Evolutionary conservation across 192 early-diverging fungal species (phyloP).

Genomic region (Entomortierella chlamydospora): DNA sequence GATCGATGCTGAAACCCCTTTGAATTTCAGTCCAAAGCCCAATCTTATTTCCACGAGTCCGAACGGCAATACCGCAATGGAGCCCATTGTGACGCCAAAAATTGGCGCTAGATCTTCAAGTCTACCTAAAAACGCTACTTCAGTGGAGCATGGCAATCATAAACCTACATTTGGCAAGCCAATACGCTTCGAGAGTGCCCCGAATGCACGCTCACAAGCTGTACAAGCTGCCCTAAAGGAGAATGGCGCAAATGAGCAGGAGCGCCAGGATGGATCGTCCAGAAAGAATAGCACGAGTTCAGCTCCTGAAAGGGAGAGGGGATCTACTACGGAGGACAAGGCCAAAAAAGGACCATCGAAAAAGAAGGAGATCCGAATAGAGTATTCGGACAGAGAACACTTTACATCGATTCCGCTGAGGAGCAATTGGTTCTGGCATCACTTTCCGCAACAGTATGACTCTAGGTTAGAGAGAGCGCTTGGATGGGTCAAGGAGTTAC

Average conservation of each 20-base stretch:
- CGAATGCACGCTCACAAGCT: background rate
- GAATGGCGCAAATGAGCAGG: background rate
- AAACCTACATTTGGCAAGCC: background rate
- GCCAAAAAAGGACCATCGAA: slow-evolving; percentile 12
- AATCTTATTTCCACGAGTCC: background rate
- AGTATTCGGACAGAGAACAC: slow-evolving; percentile 28
- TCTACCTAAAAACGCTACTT: background rate
- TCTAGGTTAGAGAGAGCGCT: slow-evolving; percentile 9
- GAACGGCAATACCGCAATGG: background rate
- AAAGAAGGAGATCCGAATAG: slow-evolving; percentile 33
- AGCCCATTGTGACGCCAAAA: background rate
- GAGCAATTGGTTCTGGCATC: slow-evolving; percentile 51
- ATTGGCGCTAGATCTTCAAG: background rate
- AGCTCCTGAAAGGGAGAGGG: background rate
- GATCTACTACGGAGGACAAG: background rate
- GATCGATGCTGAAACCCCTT: too few relatives aligned
- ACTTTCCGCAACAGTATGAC: slow-evolving; percentile 49
- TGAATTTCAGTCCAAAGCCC: too few relatives aligned
- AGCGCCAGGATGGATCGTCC: too few relatives aligned
- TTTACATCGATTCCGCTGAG: slow-evolving; percentile 33
- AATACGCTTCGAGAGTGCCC: background rate
- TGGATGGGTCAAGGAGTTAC: slow-evolving; percentile 17
- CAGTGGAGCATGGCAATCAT: background rate
- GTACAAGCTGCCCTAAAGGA: background rate
- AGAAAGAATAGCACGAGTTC: background rate